Conservation (phyloP, 306 rosid genomes). For the Begonia peltatifolia region DNA sequence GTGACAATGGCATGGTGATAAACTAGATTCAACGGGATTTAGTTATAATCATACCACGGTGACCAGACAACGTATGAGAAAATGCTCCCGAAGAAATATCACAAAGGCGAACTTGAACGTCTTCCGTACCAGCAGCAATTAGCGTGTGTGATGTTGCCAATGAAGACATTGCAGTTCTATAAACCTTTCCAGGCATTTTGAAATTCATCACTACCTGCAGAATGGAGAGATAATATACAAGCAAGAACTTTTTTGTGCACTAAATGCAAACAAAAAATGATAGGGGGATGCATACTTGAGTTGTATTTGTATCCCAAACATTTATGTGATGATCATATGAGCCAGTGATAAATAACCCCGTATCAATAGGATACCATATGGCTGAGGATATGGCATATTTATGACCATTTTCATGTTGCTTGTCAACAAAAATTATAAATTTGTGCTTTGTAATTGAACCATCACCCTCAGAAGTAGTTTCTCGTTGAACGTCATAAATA, state of each 20-base stretch:
- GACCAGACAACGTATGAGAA: conserved; percentile 88
- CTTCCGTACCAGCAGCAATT: conserved; percentile 86
- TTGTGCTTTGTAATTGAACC: conserved; percentile 45
- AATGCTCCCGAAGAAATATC: conserved; percentile 89
- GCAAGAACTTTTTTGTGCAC: too few relatives aligned
- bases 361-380: conserved; percentile 86
- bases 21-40: not conserved
- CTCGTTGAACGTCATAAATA: conserved; percentile 60
- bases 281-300: conserved; percentile 31
- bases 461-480: conserved; percentile 27
- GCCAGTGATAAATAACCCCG: conserved; percentile 75
- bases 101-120: conserved; percentile 96
- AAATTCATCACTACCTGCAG: conserved; percentile 62
- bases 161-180: conserved; percentile 76
- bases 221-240: conserved; percentile 6
- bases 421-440: conserved; percentile 41
- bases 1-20: too few relatives aligned
- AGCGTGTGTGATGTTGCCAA: conserved; percentile 85
- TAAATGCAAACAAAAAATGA: not conserved
- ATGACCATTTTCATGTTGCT: conserved; percentile 55
- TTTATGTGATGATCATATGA: conserved; percentile 74
- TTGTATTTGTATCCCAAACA: conserved; percentile 95
- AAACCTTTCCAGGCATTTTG: conserved; percentile 87
- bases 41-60: conserved; percentile 46
- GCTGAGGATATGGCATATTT: conserved; percentile 77